Evolutionary conservation across 257 asterid species (phyloP), one percentile per base, ranked within the genome.

Genomic region (Euphrasia confusa): DNA sequence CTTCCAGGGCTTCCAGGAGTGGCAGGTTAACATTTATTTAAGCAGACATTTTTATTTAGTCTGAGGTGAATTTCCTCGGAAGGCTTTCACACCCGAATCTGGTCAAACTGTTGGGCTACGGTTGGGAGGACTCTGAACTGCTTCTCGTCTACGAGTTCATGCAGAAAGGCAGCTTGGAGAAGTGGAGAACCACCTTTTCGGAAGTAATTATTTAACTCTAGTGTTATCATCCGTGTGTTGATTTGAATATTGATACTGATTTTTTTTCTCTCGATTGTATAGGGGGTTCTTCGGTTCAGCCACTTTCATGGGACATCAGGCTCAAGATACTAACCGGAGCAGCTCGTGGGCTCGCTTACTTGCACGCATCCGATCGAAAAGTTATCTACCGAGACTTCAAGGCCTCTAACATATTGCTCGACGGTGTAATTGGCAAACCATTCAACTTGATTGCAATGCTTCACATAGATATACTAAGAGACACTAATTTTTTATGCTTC

Each of bases 381-480:
- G 80, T 87, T 39, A 87, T 87, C 60, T 83, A 82, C 45, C 69
- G 96, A 72, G 96, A 88, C 69, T 81, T 88, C 78, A 88, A 88
- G 82, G 87, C 95, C 55, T 85, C 96, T 0, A 88, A 85, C 77
- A 85, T 88, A 52, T 75, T 85, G 78, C 92, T 88, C 4, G 95
- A 88, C 67, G 86, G 81, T 71, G 96, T 88, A 75, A 70, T n/a
- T n/a, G n/a, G 81, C 56, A 9, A 17, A 44, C 6, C 50, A 10
- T 44, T 10, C 50, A 3, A 13, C 50, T 44, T 11, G 50, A 10
- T 44, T 44, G 45, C 3, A 15, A 44, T 35, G 42, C 42, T 35
- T 1, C 2, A 35, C 11, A 7, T 35, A 7, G 5, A 33, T 6
- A 35, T n/a, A n/a, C n/a, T n/a, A n/a, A 10, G 42, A 35, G 42